Evolutionary conservation across 2,329 filamentous ascomycete species (phyloP), one percentile per base, ranked within the genome.

Genomic region (Thermothelomyces thermophilus): DNA sequence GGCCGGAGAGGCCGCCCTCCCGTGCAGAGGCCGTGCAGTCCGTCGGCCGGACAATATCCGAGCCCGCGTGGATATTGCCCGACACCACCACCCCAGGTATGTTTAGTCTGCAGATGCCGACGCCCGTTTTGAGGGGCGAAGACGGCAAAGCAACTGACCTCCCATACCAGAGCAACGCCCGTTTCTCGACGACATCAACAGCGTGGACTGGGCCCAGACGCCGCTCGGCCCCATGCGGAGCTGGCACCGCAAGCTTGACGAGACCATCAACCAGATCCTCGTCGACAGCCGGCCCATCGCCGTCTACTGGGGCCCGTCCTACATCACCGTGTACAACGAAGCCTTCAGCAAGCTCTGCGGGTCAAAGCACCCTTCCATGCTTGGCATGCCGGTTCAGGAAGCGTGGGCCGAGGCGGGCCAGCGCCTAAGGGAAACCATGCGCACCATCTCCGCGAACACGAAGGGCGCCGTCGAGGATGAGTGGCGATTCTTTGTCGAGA

Each of bases 251-350:
- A 65, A 67, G 14, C 68, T 77, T 17, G 69, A 72, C 30, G 69
- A 73, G 40, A 64, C 63, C 1, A 63, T 69, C 50, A 66, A 68
- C 51, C 64, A 72, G 46, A 64, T 70, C 31, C 60, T 73, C 26
- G 64, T 66, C 22, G 70, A 73, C 58, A 68, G 66, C 22, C 62
- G 66, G 9, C 75, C 76, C 3, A 74, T 75, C 17, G 76, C 77
- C 9, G 74, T 82, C 64, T 83, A 82, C 58, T 83, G 80, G 80
- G 80, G 80, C 1, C 66, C 74, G 2, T 73, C 80, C 11, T 72
- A 79, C 36, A 75, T 82, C 14, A 76, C 77, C 7, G 77, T 89
- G 9, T 89, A 89, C 66, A 89, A 89, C 58, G 83, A 86, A 58
- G 82, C 84, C 0, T 87, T 87, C 56, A 71, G 77, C 56, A 65